Percentiles rank a stretch among this genome's conserved stretches.
phyloP scores from a whole-genome alignment of 257 asterid genomes.

The Salvia hispanica region DNA sequence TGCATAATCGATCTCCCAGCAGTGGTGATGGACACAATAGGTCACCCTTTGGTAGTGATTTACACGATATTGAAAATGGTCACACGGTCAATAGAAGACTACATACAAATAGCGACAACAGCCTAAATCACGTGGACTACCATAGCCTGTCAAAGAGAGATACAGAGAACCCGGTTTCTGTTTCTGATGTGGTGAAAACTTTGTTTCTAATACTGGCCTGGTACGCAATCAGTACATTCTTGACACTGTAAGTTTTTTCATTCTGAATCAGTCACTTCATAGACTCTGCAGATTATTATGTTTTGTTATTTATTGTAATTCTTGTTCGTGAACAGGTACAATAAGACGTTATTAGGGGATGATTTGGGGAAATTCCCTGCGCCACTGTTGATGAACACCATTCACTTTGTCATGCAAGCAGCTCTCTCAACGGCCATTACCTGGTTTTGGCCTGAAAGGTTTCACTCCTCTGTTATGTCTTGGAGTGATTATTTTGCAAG shows the following conservation, averaged over 20 bases:
- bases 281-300: constrained; percentile 8
- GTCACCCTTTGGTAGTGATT: constrained; percentile 24
- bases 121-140: constrained; percentile 28
- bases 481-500: constrained; percentile 72
- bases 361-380: constrained; percentile 94
- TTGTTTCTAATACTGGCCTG: constrained; percentile 71
- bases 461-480: constrained; percentile 68
- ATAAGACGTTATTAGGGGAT: constrained; percentile 87
- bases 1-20: constrained; percentile 1
- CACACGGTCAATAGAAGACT: constrained; percentile 21
- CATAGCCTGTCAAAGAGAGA: constrained; percentile 36
- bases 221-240: constrained; percentile 88
- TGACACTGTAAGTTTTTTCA: constrained; percentile 72
- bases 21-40: constrained; percentile 12
- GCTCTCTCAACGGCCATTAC: constrained; percentile 69
- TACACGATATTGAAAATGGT: constrained; percentile 51
- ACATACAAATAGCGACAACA: constrained; percentile 26
- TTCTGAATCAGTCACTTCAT: neutral
- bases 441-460: constrained; percentile 80
- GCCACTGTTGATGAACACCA: constrained; percentile 87
- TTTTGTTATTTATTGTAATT: neutral
- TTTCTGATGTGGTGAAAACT: constrained; percentile 67
- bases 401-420: constrained; percentile 95
- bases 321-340: constrained; percentile 60
- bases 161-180: constrained; percentile 42